Percentiles rank a stretch among this genome's conserved stretches.
These are phyloP conservation scores for Populus simonii DNA, from an alignment of 345 rosid species.

Conservation along the genomic window DNA sequence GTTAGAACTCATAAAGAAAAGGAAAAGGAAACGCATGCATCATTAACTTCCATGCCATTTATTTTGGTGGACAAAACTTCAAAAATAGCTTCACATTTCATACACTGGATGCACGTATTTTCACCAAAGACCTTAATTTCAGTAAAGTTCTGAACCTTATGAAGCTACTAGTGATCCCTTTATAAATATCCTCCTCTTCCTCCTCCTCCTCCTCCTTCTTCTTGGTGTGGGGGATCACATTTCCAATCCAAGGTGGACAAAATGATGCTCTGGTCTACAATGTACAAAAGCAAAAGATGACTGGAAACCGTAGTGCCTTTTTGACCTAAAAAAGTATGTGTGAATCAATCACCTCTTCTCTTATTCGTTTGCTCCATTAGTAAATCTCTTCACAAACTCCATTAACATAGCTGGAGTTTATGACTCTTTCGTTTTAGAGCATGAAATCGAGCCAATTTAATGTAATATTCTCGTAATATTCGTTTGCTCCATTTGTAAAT, in stretches of 20 bases:
- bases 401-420: too few relatives aligned
- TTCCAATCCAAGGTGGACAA: slow-evolving; percentile 16
- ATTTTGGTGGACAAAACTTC: too few relatives aligned
- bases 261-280: slow-evolving; percentile 22
- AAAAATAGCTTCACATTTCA: too few relatives aligned
- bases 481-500: neutral
- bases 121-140: slow-evolving; percentile 10
- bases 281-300: slow-evolving; percentile 25
- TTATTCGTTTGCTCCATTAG: neutral
- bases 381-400: too few relatives aligned
- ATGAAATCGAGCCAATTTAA: too few relatives aligned
- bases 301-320: slow-evolving; percentile 5
- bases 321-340: slow-evolving; percentile 11
- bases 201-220: neutral
- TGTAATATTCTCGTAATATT: too few relatives aligned
- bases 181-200: neutral
- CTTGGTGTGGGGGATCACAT: slow-evolving; percentile 10
- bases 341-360: neutral
- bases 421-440: too few relatives aligned
- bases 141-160: slow-evolving; percentile 11
- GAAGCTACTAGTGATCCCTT: neutral
- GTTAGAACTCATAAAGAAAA: neutral
- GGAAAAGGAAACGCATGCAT: neutral
- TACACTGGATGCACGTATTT: neutral
- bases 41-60: neutral